These are phyloP conservation scores for Omphalotus guepiniiformis DNA, from an alignment of 768 basidiomycete genomes.

Conservation along the genomic window DNA sequence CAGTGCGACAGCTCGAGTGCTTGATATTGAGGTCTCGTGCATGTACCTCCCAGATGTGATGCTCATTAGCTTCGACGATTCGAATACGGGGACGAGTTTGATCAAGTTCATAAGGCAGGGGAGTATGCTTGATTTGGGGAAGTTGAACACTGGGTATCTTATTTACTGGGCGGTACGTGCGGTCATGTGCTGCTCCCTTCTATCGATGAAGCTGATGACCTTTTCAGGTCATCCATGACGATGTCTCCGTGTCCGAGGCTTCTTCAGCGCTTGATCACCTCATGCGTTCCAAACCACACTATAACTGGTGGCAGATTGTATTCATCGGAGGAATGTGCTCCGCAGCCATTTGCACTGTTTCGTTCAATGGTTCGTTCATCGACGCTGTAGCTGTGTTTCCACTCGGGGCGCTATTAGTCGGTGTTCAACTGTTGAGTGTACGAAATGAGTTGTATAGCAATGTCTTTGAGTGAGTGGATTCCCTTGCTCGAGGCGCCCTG, in stretches of 20 bases:
- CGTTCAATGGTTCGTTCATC: slow-evolving; percentile 73
- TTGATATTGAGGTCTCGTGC: slow-evolving; percentile 66
- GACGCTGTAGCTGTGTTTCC: slow-evolving; percentile 72
- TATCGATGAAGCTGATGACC: not conserved
- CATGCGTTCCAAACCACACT: slow-evolving; percentile 64
- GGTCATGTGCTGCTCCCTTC: not conserved
- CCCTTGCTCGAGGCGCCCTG: slow-evolving; percentile 3
- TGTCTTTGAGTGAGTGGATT: slow-evolving; percentile 74
- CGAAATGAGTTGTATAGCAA: slow-evolving; percentile 78
- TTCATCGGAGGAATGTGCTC: slow-evolving; percentile 78
- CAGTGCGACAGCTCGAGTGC: slow-evolving; percentile 70
- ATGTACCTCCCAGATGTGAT: slow-evolving; percentile 74
- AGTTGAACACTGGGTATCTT: slow-evolving; percentile 64
- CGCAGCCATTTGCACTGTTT: slow-evolving; percentile 65
- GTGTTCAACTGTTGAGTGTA: slow-evolving; percentile 65
- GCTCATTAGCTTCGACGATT: slow-evolving; percentile 81
- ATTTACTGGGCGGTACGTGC: slow-evolving; percentile 72
- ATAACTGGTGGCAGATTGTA: slow-evolving; percentile 56
- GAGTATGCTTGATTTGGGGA: slow-evolving; percentile 70
- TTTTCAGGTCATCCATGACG: slow-evolving; percentile 78
- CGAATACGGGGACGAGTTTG: slow-evolving; percentile 72
- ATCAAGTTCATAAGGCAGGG: slow-evolving; percentile 76
- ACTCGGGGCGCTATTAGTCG: slow-evolving; percentile 69
- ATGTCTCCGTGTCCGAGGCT: slow-evolving; percentile 70
- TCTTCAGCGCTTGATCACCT: slow-evolving; percentile 63